Evolutionary conservation across 2,329 filamentous ascomycete genomes (phyloP).

Genomic region (Zasmidium cellare): DNA sequence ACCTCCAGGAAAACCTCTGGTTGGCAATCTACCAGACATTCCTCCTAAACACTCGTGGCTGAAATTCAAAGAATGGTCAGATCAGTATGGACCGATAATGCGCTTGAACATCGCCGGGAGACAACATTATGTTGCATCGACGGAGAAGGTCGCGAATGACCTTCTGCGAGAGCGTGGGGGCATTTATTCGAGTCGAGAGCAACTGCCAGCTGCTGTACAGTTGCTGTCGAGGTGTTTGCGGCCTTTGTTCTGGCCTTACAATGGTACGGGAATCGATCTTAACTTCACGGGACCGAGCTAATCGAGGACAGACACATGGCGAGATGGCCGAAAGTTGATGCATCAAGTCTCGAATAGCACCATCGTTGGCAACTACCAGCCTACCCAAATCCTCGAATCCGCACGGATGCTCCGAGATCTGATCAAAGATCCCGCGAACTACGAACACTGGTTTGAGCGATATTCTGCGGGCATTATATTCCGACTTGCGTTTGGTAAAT

Average conservation of each 20-base stretch:
- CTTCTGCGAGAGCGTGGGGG: slow-evolving; percentile 43
- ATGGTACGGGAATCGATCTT: not conserved
- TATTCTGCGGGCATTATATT: slow-evolving; percentile 45
- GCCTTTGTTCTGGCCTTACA: slow-evolving; percentile 8
- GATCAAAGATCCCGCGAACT: slow-evolving; percentile 35
- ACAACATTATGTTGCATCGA: slow-evolving; percentile 40
- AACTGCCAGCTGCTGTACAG: slow-evolving; percentile 37
- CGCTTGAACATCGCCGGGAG: slow-evolving; percentile 46
- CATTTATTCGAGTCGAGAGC: slow-evolving; percentile 40
- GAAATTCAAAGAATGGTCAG: slow-evolving; percentile 41
- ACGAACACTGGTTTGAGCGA: slow-evolving; percentile 41
- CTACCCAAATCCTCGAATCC: slow-evolving; percentile 35
- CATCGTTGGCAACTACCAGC: slow-evolving; percentile 33
- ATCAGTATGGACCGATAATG: slow-evolving; percentile 44
- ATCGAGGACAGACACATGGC: slow-evolving; percentile 26
- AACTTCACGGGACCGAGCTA: not conserved
- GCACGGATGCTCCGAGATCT: slow-evolving; percentile 35
- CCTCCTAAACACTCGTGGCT: slow-evolving; percentile 42
- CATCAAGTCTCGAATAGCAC: slow-evolving; percentile 35
- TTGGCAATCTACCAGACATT: slow-evolving; percentile 40
- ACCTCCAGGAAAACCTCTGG: slow-evolving; percentile 22
- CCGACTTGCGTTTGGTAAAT: slow-evolving; percentile 41
- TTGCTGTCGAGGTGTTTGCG: slow-evolving; percentile 30
- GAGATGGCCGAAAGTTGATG: slow-evolving; percentile 36
- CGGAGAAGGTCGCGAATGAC: slow-evolving; percentile 44